Conservation (phyloP, 805 yeast genomes). For the Cyberlindnera japonica region DNA sequence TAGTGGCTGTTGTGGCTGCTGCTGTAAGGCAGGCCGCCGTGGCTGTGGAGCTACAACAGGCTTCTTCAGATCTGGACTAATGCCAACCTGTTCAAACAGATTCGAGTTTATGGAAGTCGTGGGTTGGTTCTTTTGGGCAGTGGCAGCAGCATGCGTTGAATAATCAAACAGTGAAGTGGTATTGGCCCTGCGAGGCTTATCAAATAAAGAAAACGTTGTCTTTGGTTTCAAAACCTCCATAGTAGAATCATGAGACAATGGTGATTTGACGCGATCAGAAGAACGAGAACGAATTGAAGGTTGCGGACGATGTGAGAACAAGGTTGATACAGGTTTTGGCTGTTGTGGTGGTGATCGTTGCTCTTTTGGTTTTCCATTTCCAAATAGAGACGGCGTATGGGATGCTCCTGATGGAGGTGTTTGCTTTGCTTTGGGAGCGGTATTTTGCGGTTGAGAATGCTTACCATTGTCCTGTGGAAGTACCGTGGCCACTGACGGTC, state of each 20-base stretch:
- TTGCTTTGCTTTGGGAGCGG: background rate
- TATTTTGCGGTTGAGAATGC: background rate
- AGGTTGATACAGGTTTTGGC: slow-evolving; percentile 2
- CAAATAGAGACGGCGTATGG: slow-evolving; percentile 12
- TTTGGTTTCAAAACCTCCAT: slow-evolving; percentile 7
- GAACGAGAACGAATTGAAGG: slow-evolving; percentile 7
- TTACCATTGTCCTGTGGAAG: background rate
- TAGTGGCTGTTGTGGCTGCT: slow-evolving; percentile 9
- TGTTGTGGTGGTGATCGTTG: slow-evolving; percentile 5
- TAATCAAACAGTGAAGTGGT: slow-evolving; percentile 7
- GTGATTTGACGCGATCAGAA: slow-evolving; percentile 22
- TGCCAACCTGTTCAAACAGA: slow-evolving; percentile 26
- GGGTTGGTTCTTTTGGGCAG: too few relatives aligned
- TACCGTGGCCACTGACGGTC: slow-evolving; percentile 1
- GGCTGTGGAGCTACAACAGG: slow-evolving; percentile 1
- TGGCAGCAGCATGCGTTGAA: slow-evolving; percentile 3
- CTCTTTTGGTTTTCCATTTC: slow-evolving; percentile 2
- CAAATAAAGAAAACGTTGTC: slow-evolving; percentile 9
- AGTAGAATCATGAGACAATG: slow-evolving; percentile 25
- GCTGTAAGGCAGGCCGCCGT: slow-evolving; percentile 1
- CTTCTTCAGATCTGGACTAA: slow-evolving; percentile 23
- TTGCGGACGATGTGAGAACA: slow-evolving; percentile 5
- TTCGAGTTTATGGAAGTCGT: slow-evolving; percentile 4
- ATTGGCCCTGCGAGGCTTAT: slow-evolving; percentile 6
- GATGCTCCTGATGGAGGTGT: background rate